Conservation (phyloP, 345 rosid species). For the Hibiscus mutabilis region DNA sequence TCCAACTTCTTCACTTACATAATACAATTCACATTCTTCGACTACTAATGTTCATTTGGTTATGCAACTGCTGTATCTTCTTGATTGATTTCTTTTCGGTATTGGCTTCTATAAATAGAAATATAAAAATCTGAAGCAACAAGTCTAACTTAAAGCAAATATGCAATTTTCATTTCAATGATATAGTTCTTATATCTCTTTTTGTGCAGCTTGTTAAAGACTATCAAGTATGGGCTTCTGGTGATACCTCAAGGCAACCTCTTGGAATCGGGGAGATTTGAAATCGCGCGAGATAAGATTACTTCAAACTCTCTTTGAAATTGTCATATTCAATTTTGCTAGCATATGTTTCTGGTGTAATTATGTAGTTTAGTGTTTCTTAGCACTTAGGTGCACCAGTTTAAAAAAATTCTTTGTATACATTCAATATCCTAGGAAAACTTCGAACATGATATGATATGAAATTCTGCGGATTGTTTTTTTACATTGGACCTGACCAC, state of each 20-base stretch:
- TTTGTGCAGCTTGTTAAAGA: slow-evolving; percentile 69
- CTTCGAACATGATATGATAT: background rate
- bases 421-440: background rate
- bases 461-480: background rate
- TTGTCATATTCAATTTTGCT: background rate
- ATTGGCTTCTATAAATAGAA: background rate
- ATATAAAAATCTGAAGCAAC: background rate
- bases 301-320: background rate
- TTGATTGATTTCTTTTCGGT: background rate
- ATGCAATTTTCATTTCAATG: background rate
- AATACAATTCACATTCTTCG: no score
- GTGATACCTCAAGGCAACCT: slow-evolving; percentile 81
- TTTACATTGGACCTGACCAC: no score
- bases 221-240: slow-evolving; percentile 89
- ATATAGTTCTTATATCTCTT: background rate
- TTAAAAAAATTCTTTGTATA: background rate
- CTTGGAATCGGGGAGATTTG: slow-evolving; percentile 86
- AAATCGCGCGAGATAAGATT: slow-evolving; percentile 5
- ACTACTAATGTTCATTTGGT: no score
- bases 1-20: no score
- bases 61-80: no score
- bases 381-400: background rate
- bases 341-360: slow-evolving; percentile 1
- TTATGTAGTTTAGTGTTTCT: background rate
- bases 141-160: background rate